Evolutionary conservation across 768 basidiomycete species (phyloP).

Genomic region (Hemileccinum impolitum): DNA sequence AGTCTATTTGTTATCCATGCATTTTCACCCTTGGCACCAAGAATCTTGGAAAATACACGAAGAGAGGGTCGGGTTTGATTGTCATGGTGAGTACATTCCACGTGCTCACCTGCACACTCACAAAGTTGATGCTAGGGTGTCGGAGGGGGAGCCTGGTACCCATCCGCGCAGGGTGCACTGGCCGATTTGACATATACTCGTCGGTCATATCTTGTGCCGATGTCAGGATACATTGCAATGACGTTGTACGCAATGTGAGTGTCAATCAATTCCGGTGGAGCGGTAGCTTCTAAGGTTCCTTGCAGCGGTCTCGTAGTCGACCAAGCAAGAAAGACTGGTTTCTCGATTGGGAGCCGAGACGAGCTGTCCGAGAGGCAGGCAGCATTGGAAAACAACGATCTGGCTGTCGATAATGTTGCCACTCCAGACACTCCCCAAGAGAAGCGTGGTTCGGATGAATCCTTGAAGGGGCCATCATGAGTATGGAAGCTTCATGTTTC

Average conservation of each 20-base stretch:
- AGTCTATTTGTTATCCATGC: constrained; percentile 71
- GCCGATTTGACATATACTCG: constrained; percentile 48
- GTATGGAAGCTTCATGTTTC: not conserved
- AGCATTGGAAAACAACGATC: not conserved
- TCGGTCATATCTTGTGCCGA: constrained; percentile 58
- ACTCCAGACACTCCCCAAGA: constrained; percentile 5
- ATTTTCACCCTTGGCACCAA: constrained; percentile 67
- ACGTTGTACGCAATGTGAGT: constrained; percentile 54
- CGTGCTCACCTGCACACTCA: not conserved
- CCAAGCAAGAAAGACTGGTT: constrained; percentile 46
- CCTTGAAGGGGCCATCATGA: constrained; percentile 12
- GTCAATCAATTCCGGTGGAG: not conserved
- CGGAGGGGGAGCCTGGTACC: constrained; percentile 69
- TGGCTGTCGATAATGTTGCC: not conserved
- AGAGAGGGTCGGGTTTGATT: constrained; percentile 58
- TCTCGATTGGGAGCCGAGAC: constrained; percentile 48
- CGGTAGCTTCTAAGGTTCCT: not conserved
- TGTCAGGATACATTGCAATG: constrained; percentile 59
- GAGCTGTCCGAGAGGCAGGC: constrained; percentile 31
- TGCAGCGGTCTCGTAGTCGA: constrained; percentile 52
- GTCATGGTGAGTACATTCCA: constrained; percentile 45
- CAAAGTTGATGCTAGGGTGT: constrained; percentile 39
- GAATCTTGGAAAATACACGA: constrained; percentile 58
- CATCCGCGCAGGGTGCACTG: constrained; percentile 55
- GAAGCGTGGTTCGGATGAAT: constrained; percentile 14